These are phyloP conservation scores for Trichoderma parareesei DNA, from an alignment of 495 filamentous ascomycete species.

Conservation along the genomic window DNA sequence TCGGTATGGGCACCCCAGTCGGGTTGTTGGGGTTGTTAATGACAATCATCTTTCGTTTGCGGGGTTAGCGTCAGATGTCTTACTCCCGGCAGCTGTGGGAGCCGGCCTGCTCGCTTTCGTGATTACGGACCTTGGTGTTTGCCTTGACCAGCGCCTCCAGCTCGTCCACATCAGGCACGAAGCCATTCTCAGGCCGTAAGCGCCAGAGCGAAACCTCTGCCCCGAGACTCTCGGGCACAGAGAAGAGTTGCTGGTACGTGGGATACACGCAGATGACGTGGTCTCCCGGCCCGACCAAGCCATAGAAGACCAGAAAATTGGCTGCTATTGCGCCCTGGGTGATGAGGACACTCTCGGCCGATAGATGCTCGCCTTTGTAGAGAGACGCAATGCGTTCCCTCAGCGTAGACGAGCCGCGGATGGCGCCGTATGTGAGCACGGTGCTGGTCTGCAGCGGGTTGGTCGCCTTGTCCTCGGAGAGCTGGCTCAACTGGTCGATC, in stretches of 20 bases:
- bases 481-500: slow-evolving; percentile 54
- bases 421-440: slow-evolving; percentile 29
- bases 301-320: slow-evolving; percentile 72
- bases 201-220: slow-evolving; percentile 79
- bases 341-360: slow-evolving; percentile 60
- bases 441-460: slow-evolving; percentile 41
- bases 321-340: slow-evolving; percentile 78
- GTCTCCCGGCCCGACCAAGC: slow-evolving; percentile 67
- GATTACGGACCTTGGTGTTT: slow-evolving; percentile 55
- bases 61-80: not conserved
- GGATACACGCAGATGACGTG: slow-evolving; percentile 88
- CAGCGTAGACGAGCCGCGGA: slow-evolving; percentile 23
- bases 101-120: too few relatives aligned
- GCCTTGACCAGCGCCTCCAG: slow-evolving; percentile 57
- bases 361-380: slow-evolving; percentile 16
- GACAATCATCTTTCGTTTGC: slow-evolving; percentile 30
- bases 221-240: slow-evolving; percentile 66
- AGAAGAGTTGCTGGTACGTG: slow-evolving; percentile 83
- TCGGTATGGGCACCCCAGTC: slow-evolving; percentile 64
- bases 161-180: slow-evolving; percentile 59
- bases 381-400: slow-evolving; percentile 22
- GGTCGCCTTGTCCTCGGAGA: slow-evolving; percentile 49
- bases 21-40: slow-evolving; percentile 86
- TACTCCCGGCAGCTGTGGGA: too few relatives aligned
- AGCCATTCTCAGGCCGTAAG: slow-evolving; percentile 55